Evolutionary conservation across 257 asterid species (phyloP), one percentile per base, ranked within the genome.

Genomic region (Primulina eburnea): DNA sequence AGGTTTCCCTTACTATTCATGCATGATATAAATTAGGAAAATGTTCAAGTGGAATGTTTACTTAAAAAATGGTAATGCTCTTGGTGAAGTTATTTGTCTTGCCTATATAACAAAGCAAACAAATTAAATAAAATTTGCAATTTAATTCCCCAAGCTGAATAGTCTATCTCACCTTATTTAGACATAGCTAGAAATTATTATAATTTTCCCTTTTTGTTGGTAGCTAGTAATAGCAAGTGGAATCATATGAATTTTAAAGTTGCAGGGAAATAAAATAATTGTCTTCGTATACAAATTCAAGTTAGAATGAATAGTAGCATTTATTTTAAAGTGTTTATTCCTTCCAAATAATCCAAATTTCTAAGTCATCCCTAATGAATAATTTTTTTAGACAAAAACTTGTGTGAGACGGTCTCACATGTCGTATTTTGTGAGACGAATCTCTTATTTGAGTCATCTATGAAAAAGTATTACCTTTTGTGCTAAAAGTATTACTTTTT

Each of bases 21-120:
- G 38, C 69, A 70, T 32, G 34, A 32, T 32, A 38, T 67, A 58
- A 28, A 64, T 32, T 71, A 73, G 40, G 67, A 61, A 67, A 57
- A 67, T 34, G 69, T 80, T 73, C 28, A 74, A 76, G 69, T 64
- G 71, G 80, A 34, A 63, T 60, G 79, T 47, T 47, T 63, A 68
- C 74, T 71, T 74, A 74, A 77, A 72, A 64, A 43, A 70, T 62
- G 72, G 73, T 43, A 52, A 16, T 43, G 18, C 18, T 43, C n/a
- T 43, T 43, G 53, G 58, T 73, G 72, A 63, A 5, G 56, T 55
- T n/a, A 63, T 64, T 55, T 68, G 52, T 62, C 77, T 67, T 77
- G 61, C 21, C 40, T 20, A 67, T 9, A 10, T 2, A 38, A 9
- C 16, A 38, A 38, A 43, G 37, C 71, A 67, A 63, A 70, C 63